These are phyloP conservation scores for Prunus fruticosa DNA, from an alignment of 306 rosid species.

Conservation along the genomic window DNA sequence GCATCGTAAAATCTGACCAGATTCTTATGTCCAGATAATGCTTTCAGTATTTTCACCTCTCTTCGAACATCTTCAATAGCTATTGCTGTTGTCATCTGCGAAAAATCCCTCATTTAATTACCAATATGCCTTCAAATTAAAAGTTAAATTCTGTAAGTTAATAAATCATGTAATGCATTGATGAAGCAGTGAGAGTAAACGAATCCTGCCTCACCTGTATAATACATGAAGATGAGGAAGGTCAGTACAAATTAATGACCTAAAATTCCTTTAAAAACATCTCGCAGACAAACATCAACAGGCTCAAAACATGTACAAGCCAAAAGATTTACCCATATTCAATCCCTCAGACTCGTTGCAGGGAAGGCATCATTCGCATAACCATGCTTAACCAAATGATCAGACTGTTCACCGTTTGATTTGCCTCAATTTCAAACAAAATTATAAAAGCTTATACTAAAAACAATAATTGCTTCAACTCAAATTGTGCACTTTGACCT, in stretches of 20 bases:
- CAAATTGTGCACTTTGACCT: constrained; percentile 2
- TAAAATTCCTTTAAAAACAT: too few species aligned
- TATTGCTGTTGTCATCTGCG: constrained; percentile 92
- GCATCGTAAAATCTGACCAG: constrained; percentile 83
- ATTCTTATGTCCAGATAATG: constrained; percentile 83
- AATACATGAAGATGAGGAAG: too few species aligned
- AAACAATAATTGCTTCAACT: neutral
- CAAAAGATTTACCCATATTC: too few species aligned
- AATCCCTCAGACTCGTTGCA: constrained; percentile 17
- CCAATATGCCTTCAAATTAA: neutral
- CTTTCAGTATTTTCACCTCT: constrained; percentile 95
- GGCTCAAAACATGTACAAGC: neutral
- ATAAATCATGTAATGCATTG: neutral
- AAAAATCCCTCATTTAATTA: constrained; percentile 26
- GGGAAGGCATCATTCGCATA: neutral
- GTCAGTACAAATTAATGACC: too few species aligned
- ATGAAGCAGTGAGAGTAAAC: neutral
- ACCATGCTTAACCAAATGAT: neutral
- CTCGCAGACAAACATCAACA: neutral
- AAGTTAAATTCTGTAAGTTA: neutral
- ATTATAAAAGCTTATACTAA: neutral
- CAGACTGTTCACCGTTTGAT: neutral
- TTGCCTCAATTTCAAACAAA: neutral
- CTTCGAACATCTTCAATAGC: constrained; percentile 93
- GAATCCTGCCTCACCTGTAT: too few species aligned